Evolutionary conservation across 2,329 filamentous ascomycete species (phyloP), one percentile per base, ranked within the genome.

Genomic region (Lachnellula willkommii): DNA sequence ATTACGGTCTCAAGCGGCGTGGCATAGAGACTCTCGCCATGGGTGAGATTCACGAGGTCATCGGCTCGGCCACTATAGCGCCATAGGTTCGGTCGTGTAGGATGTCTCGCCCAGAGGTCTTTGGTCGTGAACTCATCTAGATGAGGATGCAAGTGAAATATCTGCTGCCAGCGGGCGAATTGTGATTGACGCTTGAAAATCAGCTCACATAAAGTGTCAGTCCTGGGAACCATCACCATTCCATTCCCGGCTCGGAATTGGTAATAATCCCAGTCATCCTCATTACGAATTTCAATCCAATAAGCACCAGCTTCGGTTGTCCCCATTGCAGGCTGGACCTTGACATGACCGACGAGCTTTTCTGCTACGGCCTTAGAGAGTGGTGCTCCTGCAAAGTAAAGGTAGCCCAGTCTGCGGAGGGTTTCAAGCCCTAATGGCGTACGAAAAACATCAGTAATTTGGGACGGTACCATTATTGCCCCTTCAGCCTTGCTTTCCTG

Each of bases 251-350:
- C 37, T n/a, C 50, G 50, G 24, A 56, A 56, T 3, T 24, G 20
- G 54, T 32, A 49, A 20, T 53, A 52, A 4, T 53, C 5, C 54
- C 54, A 56, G 40, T 56, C 49, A 3, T 39, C 28, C 11, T 39
- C 12, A n/a, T 37, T 14, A 5, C 35, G 15, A 3, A 48, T n/a
- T 3, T 15, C 20, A 7, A 45, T 36, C 9, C 35, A 36, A 24
- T 47, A 53, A 5, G 43, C 32, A 15, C 54, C 54, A 5, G 39
- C 6, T 36, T 56, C 54, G 8, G 49, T 56, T 8, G 20, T 52
- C 9, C 49, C 54, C 32, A 56, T 35, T 24, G 17, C 50, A n/a
- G 32, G 20, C 15, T 32, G 40, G 14, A 52, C 11, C 11, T 49
- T 39, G 20, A 47, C 28, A 17, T 39, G 4, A 5, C 35, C 4